These are phyloP conservation scores for Podospora didyma DNA, from an alignment of 495 filamentous ascomycete species.

Conservation along the genomic window DNA sequence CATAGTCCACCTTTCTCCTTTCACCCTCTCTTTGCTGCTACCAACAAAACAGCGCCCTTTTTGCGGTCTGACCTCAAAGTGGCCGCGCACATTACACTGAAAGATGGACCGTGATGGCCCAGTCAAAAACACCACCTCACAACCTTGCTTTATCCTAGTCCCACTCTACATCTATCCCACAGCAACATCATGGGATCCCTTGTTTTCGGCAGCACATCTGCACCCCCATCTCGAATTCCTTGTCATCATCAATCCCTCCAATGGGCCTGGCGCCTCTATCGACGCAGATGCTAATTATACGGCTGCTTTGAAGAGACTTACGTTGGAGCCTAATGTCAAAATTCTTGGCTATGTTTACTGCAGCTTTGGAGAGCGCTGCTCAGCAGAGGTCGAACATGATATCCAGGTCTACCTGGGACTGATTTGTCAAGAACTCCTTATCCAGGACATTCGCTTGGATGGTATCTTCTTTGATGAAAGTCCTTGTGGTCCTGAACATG, in stretches of 20 bases:
- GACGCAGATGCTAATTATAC: constrained; percentile 51
- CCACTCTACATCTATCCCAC: constrained; percentile 55
- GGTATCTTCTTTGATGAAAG: constrained; percentile 24
- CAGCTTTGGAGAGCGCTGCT: constrained; percentile 43
- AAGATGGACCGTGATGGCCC: not conserved
- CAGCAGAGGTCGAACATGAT: constrained; percentile 37
- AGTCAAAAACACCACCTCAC: not conserved
- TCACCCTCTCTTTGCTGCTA: no score
- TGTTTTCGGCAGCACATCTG: constrained; percentile 36
- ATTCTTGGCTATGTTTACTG: constrained; percentile 55
- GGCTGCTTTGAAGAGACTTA: constrained; percentile 42
- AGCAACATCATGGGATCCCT: constrained; percentile 46
- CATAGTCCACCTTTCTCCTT: no score
- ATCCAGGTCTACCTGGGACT: constrained; percentile 14
- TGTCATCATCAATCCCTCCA: constrained; percentile 53
- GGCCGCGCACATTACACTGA: no score
- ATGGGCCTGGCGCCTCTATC: constrained; percentile 45
- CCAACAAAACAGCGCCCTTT: no score
- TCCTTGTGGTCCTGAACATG: constrained; percentile 3
- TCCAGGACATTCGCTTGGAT: constrained; percentile 3
- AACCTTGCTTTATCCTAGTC: constrained; percentile 33
- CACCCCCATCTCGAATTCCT: constrained; percentile 48
- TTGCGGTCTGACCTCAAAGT: no score
- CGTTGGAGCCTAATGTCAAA: constrained; percentile 43
- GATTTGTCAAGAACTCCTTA: not conserved